Base-by-base conservation (phyloP, 371 early-diverging fungal genomes). In the Apophysomyces elegans region DNA sequence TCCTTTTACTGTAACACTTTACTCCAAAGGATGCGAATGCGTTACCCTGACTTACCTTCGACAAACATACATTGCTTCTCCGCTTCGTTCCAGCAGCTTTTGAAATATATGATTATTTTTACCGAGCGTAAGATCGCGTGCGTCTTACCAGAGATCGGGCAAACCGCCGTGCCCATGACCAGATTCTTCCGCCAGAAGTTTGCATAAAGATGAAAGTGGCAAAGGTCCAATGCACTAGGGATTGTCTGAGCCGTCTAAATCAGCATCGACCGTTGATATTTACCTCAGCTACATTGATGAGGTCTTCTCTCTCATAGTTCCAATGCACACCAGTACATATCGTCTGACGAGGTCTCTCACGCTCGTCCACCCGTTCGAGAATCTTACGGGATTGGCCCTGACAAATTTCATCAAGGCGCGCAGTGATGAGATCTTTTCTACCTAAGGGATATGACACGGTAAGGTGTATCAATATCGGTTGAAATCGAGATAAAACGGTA, bases 71-170 rank as follows among this genome's bases (percentile, higher is more conserved):
- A 84, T 38, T 79, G 58, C 35, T 79, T 84, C 41, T 85, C 76
- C 8, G 71, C 75, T 44, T 77, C 78, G 59, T 90, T 78, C 91
- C 91, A 90, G 62, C 90, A 81, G 56, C 86, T 86, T 54, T 46
- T 46, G 12, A 80, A 56, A 84, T 86, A 47, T 54, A 14, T 13
- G 37, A 14, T 7, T 35, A 8, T 4, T 12, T 45, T 21, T 37
- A 4, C 7, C 5, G 21, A 63, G 5, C 36, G 47, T 3, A 6
- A 54, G n/a, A 11, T 35, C 4, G 38, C 21, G 41, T 14, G 41
- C 14, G 7, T 21, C 65, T 63, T 81, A 84, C 86, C 90, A 90
- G 44, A 91, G 67, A 65, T 91, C 92, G 5, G 92, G 92, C 73
- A 89, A 85, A 3, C 92, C 92, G 38, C 89, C 84, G 43, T 82